These are phyloP conservation scores for Cicer arietinum DNA, from an alignment of 306 rosid species.

Conservation along the genomic window DNA sequence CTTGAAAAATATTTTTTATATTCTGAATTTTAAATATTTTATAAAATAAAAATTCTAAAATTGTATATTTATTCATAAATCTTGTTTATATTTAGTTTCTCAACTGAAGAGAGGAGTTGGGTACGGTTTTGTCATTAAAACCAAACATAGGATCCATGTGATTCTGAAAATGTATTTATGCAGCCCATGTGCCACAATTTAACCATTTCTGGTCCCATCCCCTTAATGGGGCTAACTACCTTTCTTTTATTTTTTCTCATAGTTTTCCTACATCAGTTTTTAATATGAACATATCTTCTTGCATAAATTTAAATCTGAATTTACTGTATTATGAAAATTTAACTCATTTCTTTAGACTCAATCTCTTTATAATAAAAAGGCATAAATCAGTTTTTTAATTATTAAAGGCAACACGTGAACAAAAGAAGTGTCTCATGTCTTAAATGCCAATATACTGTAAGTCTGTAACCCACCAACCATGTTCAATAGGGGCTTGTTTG, in stretches of 20 bases:
- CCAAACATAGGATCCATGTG: background rate
- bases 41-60: no score
- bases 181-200: conserved; percentile 1
- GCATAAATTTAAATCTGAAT: no score
- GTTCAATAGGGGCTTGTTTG: no score
- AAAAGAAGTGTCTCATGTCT: background rate
- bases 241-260: background rate
- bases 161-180: background rate
- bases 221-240: background rate
- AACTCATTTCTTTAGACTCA: no score
- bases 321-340: no score
- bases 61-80: no score
- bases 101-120: background rate
- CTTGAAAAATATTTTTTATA: no score
- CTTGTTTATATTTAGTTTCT: no score
- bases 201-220: background rate
- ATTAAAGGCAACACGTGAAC: background rate
- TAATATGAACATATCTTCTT: no score
- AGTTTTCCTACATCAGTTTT: no score
- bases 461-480: background rate
- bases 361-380: no score
- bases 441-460: background rate
- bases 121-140: background rate
- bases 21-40: no score
- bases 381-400: background rate